phyloP scores from a whole-genome alignment of 2,329 filamentous ascomycete genomes.

The Clonostachys rosea region DNA sequence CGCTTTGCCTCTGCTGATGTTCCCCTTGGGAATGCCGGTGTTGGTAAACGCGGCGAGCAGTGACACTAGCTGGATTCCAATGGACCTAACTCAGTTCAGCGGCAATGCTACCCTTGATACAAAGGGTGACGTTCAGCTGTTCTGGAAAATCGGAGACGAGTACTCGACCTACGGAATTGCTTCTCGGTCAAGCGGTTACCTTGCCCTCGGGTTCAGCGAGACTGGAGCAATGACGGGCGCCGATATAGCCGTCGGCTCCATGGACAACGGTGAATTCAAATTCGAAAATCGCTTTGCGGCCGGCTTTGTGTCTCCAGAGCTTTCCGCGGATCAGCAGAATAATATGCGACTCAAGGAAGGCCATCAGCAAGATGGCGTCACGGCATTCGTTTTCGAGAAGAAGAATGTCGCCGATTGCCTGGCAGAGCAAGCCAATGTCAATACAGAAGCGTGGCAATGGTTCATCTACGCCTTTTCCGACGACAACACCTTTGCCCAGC shows the following conservation, averaged over 20 bases:
- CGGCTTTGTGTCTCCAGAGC: constrained; percentile 1
- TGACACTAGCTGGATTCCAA: constrained; percentile 2
- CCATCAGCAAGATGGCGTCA: constrained; percentile 2
- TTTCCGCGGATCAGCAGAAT: constrained; percentile 1
- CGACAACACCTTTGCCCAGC: constrained; percentile 2
- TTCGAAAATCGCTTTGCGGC: background rate
- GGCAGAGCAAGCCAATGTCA: constrained; percentile 1
- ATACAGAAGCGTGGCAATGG: constrained; percentile 2
- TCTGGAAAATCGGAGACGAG: constrained; percentile 2
- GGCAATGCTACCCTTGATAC: constrained; percentile 2
- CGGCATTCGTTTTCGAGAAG: constrained; percentile 2
- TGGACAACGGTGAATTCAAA: constrained; percentile 1
- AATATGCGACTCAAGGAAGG: constrained; percentile 2
- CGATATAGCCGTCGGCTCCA: constrained; percentile 1
- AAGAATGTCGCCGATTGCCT: constrained; percentile 1
- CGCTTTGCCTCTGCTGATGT: background rate
- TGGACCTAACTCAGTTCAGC: constrained; percentile 1
- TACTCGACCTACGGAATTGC: constrained; percentile 3
- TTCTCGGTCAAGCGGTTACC: constrained; percentile 1
- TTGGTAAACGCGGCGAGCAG: background rate
- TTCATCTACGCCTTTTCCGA: constrained; percentile 3
- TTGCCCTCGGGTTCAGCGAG: constrained; percentile 3
- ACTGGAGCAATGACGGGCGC: constrained; percentile 3
- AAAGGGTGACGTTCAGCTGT: constrained; percentile 2
- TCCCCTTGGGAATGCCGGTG: constrained; percentile 1